Conservation (phyloP, 768 basidiomycete genomes). For the Crucibulum laeve region DNA sequence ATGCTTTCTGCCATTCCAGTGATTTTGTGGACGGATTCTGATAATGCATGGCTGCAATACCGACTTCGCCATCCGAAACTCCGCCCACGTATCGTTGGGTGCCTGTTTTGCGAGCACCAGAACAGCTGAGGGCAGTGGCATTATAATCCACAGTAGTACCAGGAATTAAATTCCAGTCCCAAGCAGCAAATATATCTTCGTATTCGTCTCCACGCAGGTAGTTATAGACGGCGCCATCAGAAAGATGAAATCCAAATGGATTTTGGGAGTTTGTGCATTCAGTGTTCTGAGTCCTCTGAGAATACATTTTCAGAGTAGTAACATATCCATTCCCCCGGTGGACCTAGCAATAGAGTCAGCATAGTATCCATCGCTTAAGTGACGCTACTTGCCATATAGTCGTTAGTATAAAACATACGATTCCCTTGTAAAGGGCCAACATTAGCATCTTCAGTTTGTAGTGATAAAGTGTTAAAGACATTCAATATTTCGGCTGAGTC, state of each 20-base stretch:
- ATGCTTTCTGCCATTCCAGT: slow-evolving; percentile 62
- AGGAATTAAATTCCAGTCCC: slow-evolving; percentile 79
- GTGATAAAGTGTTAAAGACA: slow-evolving; percentile 33
- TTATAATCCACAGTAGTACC: slow-evolving; percentile 66
- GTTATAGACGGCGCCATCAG: slow-evolving; percentile 61
- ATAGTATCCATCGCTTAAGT: neutral
- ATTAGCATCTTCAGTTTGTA: slow-evolving; percentile 40
- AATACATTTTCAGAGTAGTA: slow-evolving; percentile 61
- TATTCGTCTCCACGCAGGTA: slow-evolving; percentile 67
- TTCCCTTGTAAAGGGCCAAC: slow-evolving; percentile 52
- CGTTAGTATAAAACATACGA: slow-evolving; percentile 60
- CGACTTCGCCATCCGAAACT: slow-evolving; percentile 50
- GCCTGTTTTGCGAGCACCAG: slow-evolving; percentile 35
- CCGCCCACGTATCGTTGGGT: slow-evolving; percentile 62
- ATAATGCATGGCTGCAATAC: slow-evolving; percentile 61
- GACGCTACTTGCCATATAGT: slow-evolving; percentile 53
- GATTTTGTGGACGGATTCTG: slow-evolving; percentile 55
- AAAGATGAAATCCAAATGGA: slow-evolving; percentile 64
- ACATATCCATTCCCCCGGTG: slow-evolving; percentile 59
- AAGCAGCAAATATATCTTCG: slow-evolving; percentile 65
- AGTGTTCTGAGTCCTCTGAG: slow-evolving; percentile 51
- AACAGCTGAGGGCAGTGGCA: slow-evolving; percentile 49
- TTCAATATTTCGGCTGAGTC: slow-evolving; percentile 32
- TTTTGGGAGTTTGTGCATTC: slow-evolving; percentile 68
- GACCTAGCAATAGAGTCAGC: slow-evolving; percentile 34